Evolutionary conservation across 768 basidiomycete genomes (phyloP).

Genomic region (Tricholoma sp.): DNA sequence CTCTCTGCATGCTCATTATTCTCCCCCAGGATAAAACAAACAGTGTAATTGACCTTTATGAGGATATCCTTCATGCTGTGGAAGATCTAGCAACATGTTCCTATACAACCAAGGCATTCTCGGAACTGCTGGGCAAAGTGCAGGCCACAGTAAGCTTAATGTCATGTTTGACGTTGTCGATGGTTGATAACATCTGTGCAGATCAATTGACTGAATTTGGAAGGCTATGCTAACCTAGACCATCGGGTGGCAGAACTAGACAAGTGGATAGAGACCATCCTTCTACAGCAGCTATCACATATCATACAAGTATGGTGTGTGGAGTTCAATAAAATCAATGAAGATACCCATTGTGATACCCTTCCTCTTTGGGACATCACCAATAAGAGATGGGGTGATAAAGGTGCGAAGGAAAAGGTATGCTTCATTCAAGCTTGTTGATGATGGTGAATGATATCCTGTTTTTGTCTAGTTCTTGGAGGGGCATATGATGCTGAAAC

Average conservation of each 20-base stretch:
- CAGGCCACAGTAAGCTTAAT: slow-evolving; percentile 65
- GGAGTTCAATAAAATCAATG: slow-evolving; percentile 77
- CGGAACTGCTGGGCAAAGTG: slow-evolving; percentile 68
- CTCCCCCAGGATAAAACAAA: slow-evolving; percentile 82
- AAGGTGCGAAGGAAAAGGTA: slow-evolving; percentile 75
- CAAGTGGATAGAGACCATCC: slow-evolving; percentile 75
- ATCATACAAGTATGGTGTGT: slow-evolving; percentile 85
- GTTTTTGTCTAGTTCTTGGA: slow-evolving; percentile 62
- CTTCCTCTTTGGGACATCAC: slow-evolving; percentile 45
- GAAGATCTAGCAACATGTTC: slow-evolving; percentile 86
- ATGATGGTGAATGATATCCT: neutral
- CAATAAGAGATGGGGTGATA: slow-evolving; percentile 65
- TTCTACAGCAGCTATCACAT: slow-evolving; percentile 67
- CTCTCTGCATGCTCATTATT: neutral
- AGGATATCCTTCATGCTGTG: slow-evolving; percentile 77
- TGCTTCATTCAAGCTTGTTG: slow-evolving; percentile 7
- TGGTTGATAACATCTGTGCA: slow-evolving; percentile 21
- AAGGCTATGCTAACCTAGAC: slow-evolving; percentile 93
- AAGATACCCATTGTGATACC: slow-evolving; percentile 56
- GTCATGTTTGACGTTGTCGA: neutral
- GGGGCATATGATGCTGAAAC: slow-evolving; percentile 69
- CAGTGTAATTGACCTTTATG: slow-evolving; percentile 85
- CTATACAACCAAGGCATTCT: slow-evolving; percentile 80
- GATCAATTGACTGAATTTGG: slow-evolving; percentile 93
- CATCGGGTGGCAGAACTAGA: slow-evolving; percentile 85